These are phyloP conservation scores for Vairimorpha apis DNA, from an alignment of 371 early-diverging fungal species.

Conservation along the genomic window DNA sequence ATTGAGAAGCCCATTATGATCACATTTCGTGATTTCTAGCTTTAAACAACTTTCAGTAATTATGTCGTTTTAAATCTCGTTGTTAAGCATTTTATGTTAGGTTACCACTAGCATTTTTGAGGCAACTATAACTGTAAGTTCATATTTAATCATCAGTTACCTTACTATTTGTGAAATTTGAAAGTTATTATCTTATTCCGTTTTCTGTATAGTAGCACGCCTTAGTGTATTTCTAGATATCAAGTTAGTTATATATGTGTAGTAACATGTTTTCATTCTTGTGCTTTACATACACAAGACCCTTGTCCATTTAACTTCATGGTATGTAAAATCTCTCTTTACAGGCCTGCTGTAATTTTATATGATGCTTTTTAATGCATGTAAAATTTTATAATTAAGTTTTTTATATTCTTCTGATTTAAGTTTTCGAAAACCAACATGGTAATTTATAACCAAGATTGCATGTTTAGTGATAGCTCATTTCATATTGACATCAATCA, in stretches of 20 bases:
- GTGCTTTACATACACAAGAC: background rate
- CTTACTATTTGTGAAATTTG: background rate
- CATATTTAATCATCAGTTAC: too few species aligned
- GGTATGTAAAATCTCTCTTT: constrained; percentile 3
- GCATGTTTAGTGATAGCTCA: too few species aligned
- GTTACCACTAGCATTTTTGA: too few species aligned
- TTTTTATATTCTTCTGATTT: too few species aligned
- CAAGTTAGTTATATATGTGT: background rate
- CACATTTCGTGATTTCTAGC: background rate
- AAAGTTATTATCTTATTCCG: background rate
- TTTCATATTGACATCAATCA: too few species aligned
- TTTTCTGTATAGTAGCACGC: too few species aligned
- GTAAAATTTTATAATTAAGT: too few species aligned
- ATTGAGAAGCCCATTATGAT: background rate
- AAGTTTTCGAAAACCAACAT: too few species aligned
- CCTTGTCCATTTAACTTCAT: background rate
- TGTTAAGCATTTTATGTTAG: background rate
- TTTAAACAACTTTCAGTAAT: background rate
- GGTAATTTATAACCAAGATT: too few species aligned
- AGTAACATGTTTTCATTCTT: background rate
- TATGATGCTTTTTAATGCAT: too few species aligned
- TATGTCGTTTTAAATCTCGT: background rate
- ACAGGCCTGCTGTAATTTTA: background rate
- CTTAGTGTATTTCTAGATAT: background rate
- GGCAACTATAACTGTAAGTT: too few species aligned